Conservation (phyloP, 345 rosid species). For the Lenwebbia sp. region DNA sequence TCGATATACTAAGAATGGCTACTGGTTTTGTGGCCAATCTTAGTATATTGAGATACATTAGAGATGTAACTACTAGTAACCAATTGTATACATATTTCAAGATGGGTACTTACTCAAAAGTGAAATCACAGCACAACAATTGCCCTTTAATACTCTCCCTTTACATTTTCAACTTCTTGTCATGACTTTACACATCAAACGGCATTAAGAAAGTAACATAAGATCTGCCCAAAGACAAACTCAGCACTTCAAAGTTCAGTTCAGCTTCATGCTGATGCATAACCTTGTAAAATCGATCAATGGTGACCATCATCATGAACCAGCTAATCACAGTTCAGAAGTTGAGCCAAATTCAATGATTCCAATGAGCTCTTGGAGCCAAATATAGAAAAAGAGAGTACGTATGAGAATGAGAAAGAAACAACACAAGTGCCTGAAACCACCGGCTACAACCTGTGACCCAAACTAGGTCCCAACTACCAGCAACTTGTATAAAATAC, state of each 20-base stretch:
- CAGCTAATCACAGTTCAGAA: background rate
- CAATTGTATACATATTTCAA: background rate
- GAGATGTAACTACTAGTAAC: background rate
- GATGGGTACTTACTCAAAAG: background rate
- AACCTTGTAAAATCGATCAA: background rate
- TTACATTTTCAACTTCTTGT: background rate
- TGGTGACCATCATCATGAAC: background rate
- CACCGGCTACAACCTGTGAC: slow-evolving; percentile 15
- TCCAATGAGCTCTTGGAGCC: background rate
- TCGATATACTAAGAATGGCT: background rate
- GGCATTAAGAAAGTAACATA: background rate
- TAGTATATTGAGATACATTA: background rate
- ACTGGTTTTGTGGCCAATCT: background rate
- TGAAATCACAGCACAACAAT: background rate
- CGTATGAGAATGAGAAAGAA: background rate
- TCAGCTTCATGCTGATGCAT: background rate
- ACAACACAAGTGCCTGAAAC: background rate
- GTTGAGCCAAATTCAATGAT: background rate
- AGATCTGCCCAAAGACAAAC: background rate
- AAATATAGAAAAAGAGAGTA: background rate
- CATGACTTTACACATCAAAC: background rate
- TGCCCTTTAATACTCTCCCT: background rate
- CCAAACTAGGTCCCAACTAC: background rate
- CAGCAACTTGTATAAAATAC: background rate
- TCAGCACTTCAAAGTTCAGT: background rate